A percentile compares a stretch with the other conserved stretches of the same genome.
phyloP scores from a whole-genome alignment of 495 filamentous ascomycete species.

The Sordaria brevicollis region DNA sequence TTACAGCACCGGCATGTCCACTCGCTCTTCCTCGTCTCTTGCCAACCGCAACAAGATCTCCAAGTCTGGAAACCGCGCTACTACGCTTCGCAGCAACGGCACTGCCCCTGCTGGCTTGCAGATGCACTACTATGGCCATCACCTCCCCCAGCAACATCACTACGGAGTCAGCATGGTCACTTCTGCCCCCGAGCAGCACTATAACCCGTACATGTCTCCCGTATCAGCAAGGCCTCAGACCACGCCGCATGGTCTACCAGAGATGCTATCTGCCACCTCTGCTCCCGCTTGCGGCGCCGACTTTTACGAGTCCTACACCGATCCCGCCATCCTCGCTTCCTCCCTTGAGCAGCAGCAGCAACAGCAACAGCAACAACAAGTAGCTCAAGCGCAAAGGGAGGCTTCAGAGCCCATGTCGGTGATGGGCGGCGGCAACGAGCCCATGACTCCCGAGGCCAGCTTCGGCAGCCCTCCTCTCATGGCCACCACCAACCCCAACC shows the following conservation, averaged over 20 bases:
- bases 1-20: not conserved
- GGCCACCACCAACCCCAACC: not conserved
- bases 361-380: not conserved
- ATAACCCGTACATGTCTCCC: not conserved
- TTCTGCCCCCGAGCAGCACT: not conserved
- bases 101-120: not conserved
- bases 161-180: not conserved
- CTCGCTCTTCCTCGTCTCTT: not conserved
- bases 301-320: not conserved
- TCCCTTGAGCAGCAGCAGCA: not conserved
- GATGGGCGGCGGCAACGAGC: slow-evolving; percentile 6
- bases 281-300: not conserved
- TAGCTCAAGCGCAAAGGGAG: not conserved
- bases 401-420: not conserved
- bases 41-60: not conserved
- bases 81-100: not conserved
- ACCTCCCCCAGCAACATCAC: not conserved
- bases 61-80: not conserved
- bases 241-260: not conserved
- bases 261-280: not conserved
- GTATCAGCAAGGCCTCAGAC: not conserved
- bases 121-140: not conserved
- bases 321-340: not conserved
- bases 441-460: slow-evolving; percentile 7
- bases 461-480: slow-evolving; percentile 1